Evolutionary conservation across 805 yeast genomes (phyloP).

Genomic region (Saturnispora quitensis): DNA sequence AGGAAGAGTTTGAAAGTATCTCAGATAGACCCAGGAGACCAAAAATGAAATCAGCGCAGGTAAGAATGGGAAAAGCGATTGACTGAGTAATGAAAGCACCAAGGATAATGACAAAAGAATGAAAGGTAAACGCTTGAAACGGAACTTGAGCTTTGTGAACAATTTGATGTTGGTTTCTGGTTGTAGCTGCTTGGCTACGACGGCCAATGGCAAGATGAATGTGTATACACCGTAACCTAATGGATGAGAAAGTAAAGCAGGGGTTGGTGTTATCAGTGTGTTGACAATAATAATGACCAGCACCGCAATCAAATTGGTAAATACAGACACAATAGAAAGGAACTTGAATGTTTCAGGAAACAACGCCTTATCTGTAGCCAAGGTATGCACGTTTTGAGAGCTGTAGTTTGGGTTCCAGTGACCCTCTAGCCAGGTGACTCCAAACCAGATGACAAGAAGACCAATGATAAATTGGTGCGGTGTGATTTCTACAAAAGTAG

Average conservation of each 20-base stretch:
- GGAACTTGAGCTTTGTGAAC: slow-evolving; percentile 26
- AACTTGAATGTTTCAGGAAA: slow-evolving; percentile 39
- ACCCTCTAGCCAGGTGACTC: slow-evolving; percentile 39
- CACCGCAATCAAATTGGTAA: slow-evolving; percentile 48
- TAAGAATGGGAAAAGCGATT: slow-evolving; percentile 39
- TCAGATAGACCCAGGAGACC: slow-evolving; percentile 63
- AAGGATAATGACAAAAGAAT: slow-evolving; percentile 12
- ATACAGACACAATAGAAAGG: slow-evolving; percentile 42
- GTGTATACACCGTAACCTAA: slow-evolving; percentile 42
- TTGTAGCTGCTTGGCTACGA: slow-evolving; percentile 47
- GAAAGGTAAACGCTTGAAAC: slow-evolving; percentile 16
- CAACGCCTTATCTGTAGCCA: slow-evolving; percentile 6
- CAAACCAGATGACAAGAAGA: slow-evolving; percentile 28
- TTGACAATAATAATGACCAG: slow-evolving; percentile 21
- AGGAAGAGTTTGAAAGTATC: slow-evolving; percentile 59
- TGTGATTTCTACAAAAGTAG: slow-evolving; percentile 56
- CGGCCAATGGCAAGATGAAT: slow-evolving; percentile 44
- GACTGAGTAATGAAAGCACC: slow-evolving; percentile 29
- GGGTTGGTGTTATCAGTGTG: slow-evolving; percentile 30
- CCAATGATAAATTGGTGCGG: slow-evolving; percentile 37
- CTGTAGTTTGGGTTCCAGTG: slow-evolving; percentile 33
- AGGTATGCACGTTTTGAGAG: neutral
- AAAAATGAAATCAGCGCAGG: slow-evolving; percentile 55
- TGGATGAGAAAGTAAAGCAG: slow-evolving; percentile 33
- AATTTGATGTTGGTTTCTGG: slow-evolving; percentile 48